phyloP scores from a whole-genome alignment of 768 basidiomycete genomes.

The Suillus paluster region DNA sequence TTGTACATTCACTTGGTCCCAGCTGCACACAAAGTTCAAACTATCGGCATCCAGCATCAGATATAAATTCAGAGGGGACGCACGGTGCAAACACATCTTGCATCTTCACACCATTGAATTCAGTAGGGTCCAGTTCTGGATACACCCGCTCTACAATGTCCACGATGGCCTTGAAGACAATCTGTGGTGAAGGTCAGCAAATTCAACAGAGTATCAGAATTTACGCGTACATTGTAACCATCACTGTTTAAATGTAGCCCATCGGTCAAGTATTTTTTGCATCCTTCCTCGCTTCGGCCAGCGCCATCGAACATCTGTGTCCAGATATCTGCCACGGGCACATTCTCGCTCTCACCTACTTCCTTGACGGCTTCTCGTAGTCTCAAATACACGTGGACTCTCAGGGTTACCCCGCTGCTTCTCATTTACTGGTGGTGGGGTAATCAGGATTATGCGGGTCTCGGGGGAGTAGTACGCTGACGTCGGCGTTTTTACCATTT shows the following conservation, averaged over 20 bases:
- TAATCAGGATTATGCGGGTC: conserved; percentile 79
- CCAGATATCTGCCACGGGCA: conserved; percentile 79
- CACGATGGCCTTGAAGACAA: conserved; percentile 69
- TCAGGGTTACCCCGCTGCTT: conserved; percentile 49
- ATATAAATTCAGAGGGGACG: conserved; percentile 30
- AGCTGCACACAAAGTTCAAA: conserved; percentile 15
- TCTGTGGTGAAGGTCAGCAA: conserved; percentile 39
- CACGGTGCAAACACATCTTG: conserved; percentile 63
- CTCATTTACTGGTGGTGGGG: conserved; percentile 82
- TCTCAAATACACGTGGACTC: conserved; percentile 53
- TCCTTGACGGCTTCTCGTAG: conserved; percentile 70
- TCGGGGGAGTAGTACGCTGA: conserved; percentile 70
- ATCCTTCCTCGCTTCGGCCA: conserved; percentile 55
- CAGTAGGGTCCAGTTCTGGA: conserved; percentile 65
- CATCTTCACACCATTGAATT: conserved; percentile 48
- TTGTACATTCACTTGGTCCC: conserved; percentile 24
- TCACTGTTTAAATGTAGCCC: conserved; percentile 78
- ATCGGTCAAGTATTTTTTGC: conserved; percentile 63
- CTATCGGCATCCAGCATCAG: conserved; percentile 2
- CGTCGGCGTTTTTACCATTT: conserved; percentile 60
- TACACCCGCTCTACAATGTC: conserved; percentile 57
- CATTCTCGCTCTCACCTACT: conserved; percentile 55
- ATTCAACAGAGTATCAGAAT: conserved; percentile 7
- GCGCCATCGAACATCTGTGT: conserved; percentile 69
- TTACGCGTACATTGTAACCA: conserved; percentile 67